Conservation (phyloP, 75 land plant species). For the Picea glauca region DNA sequence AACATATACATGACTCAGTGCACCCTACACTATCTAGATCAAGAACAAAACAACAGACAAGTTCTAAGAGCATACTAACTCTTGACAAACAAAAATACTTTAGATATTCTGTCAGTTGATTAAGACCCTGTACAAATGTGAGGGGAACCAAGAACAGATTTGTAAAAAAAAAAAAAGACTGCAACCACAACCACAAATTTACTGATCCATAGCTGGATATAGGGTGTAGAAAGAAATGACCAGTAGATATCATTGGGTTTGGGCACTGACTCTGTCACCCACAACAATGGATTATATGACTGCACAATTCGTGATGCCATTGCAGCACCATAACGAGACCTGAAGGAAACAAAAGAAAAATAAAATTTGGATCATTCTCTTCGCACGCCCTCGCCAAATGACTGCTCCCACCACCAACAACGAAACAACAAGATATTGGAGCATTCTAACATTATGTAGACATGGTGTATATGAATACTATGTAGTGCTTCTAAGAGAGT, state of each 20-base stretch:
- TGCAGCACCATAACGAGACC: constrained; percentile 71
- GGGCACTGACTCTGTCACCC: constrained; percentile 86
- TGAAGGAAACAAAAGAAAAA: constrained; percentile 54
- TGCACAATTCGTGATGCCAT: constrained; percentile 62
- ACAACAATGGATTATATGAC: constrained; percentile 62
- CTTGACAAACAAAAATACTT: background rate
- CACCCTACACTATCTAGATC: background rate
- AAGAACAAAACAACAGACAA: background rate
- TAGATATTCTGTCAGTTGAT: constrained; percentile 17
- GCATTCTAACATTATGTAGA: background rate
- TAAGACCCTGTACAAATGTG: constrained; percentile 71
- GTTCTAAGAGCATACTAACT: background rate
- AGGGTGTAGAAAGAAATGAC: constrained; percentile 64
- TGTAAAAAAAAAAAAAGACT: constrained; percentile 46
- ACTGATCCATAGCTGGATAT: constrained; percentile 42
- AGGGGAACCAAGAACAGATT: constrained; percentile 60
- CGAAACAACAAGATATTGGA: background rate
- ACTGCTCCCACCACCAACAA: background rate
- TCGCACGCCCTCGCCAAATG: background rate
- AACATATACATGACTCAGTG: background rate
- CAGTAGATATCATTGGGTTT: constrained; percentile 93
- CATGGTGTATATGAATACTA: background rate
- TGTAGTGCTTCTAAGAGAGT: background rate
- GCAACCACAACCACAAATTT: constrained; percentile 51
- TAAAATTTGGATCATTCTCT: background rate